Evolutionary conservation across 805 yeast genomes (phyloP).

Genomic region (Ogataea sp.): DNA sequence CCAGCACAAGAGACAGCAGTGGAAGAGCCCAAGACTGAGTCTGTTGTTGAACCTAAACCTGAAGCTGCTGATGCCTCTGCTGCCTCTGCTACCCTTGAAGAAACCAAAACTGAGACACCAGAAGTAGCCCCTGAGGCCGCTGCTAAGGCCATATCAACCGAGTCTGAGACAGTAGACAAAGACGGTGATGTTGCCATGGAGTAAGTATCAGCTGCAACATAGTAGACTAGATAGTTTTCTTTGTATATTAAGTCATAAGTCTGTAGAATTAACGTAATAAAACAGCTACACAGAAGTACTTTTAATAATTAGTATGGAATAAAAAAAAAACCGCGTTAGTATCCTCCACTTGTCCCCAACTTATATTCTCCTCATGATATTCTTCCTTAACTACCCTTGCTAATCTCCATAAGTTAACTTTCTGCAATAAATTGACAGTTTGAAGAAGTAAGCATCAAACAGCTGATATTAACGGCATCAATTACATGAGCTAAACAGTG

Average conservation of each 20-base stretch:
- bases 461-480: no score
- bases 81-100: not conserved
- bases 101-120: not conserved
- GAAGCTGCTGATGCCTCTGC: not conserved
- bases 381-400: no score
- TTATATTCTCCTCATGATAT: no score
- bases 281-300: not conserved
- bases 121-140: not conserved
- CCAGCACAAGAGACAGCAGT: not conserved
- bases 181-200: constrained; percentile 1
- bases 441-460: no score
- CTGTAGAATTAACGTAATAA: no score
- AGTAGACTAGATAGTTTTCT: no score
- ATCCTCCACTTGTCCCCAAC: no score
- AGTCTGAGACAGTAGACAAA: not conserved
- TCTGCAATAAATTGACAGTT: not conserved
- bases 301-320: no score
- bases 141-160: not conserved
- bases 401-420: not conserved
- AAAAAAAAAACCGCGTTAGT: not conserved
- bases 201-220: no score
- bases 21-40: no score
- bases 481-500: no score
- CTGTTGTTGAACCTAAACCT: not conserved
- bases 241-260: no score